Evolutionary conservation across 805 yeast genomes (phyloP), one percentile per base, ranked within the genome.

Genomic region (Yarrowia sp.): DNA sequence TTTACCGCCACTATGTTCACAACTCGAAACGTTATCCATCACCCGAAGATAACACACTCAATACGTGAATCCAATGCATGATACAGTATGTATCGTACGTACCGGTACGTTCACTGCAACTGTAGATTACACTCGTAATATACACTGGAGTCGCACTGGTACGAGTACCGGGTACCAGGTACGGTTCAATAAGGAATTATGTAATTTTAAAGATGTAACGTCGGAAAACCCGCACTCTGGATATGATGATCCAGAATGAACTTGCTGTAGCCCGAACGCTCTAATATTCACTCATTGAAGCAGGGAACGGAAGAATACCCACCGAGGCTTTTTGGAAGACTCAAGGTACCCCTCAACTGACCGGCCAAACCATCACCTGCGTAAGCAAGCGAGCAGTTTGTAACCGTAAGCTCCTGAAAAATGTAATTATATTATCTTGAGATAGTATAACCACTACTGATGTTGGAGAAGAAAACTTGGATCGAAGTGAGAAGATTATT

Each of bases 241-340:
- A 41, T 55, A 55, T 55, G 11, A 55, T 28, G 18, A 55, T 41
- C 61, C 61, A 55, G 31, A 55, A 55, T 55, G 61, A 41, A 55
- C 61, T 55, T 15, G 61, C 61, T 41, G 45, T 17, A 31, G 11
- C 61, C 61, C 47, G 61, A 55, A 15, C 61, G 61, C 47, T 55
- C 61, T 55, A 55, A 43, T 15, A 55, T 55, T 55, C 47, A 55
- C 61, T 55, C 61, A 55, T 55, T 55, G 61, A 55, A 55, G 61
- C 61, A 55, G 61, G 61, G 61, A 55, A 55, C 61, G 61, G 61
- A 55, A 55, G 61, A 55, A 55, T 55, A 55, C 61, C 61, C 61
- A 55, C 61, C 38, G 61, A 55, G 61, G 61, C 61, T 55, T 55
- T 55, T 55, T 55, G 61, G 61, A 55, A 55, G 61, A 55, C 61